Base-by-base conservation (phyloP, 305 asterid genomes). In the Fraxinus paxiana region DNA sequence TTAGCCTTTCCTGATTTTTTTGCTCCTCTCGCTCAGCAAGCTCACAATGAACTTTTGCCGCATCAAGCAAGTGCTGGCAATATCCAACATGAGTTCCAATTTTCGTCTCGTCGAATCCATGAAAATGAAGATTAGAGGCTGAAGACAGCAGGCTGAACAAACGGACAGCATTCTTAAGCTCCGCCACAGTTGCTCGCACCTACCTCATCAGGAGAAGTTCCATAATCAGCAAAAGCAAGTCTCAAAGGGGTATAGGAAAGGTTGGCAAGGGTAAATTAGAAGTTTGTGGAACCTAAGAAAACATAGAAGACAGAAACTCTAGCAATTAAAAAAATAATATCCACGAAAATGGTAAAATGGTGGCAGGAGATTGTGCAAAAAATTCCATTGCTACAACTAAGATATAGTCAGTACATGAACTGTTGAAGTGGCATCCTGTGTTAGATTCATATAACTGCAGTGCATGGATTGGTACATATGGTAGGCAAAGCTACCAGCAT, bases 41-140 rank as follows among this genome's bases (percentile, higher is more conserved):
- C 74, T 94, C 98, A 77, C 97, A 91, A 61, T 96, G 98, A 80
- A 94, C 98, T 80, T 86, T 94, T 76, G 98, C 99, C 73, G 97
- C 98, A 79, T 92, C 98, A 76, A 96, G 98, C 89, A 94, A 89
- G 87, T 92, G 98, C 89, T 92, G 92, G 91, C 98, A 94, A 84
- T 96, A 96, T 24, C 92, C 97, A 85, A 96, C 99, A 73, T 96
- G 99, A 82, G 99, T 96, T 81, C 92, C 98, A 7, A 96, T 96
- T 87, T 96, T 94, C 89, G 92, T 94, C 90, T 96, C 99, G 82
- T 96, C 99, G 86, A 96, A 94, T 73, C 99, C 98, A 86, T 96
- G 99, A 83, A 84, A 85, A 20, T 96, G 97, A 82, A 91, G 98
- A 85, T 94, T 89, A 80, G 98, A 92, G 75, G 99, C 92, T 59